Percentiles rank a stretch among this genome's conserved stretches.
These are phyloP conservation scores for Neolentinus lepideus DNA, from an alignment of 1,284 basidiomycete species.

Conservation along the genomic window DNA sequence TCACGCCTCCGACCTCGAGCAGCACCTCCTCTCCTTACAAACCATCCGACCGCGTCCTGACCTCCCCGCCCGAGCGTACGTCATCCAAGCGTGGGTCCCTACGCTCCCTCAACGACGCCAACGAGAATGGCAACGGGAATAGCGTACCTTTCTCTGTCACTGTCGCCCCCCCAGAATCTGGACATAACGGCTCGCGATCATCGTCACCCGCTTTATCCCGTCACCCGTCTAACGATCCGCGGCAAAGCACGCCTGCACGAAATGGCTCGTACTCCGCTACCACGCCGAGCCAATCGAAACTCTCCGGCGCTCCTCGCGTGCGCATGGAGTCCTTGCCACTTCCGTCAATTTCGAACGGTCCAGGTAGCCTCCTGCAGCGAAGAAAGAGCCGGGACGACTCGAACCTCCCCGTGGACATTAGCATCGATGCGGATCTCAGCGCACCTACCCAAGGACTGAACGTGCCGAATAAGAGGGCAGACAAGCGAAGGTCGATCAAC, in stretches of 20 bases:
- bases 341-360: slow-evolving; percentile 12
- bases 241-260: background rate
- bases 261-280: background rate
- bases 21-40: background rate
- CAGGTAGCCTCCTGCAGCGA: slow-evolving; percentile 23
- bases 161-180: background rate
- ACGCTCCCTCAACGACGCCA: background rate
- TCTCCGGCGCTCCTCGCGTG: background rate
- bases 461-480: slow-evolving; percentile 20
- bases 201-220: background rate
- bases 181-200: background rate
- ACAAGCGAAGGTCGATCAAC: slow-evolving; percentile 35
- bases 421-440: slow-evolving; percentile 22
- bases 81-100: background rate
- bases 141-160: background rate
- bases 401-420: slow-evolving; percentile 35
- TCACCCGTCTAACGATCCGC: background rate
- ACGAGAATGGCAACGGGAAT: background rate
- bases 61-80: background rate
- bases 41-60: background rate
- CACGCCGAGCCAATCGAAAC: background rate
- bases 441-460: slow-evolving; percentile 6
- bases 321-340: slow-evolving; percentile 8
- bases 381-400: slow-evolving; percentile 58
- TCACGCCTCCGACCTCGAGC: background rate